Base-by-base conservation (phyloP, 164 flowering plant species). In the Sedum album region DNA sequence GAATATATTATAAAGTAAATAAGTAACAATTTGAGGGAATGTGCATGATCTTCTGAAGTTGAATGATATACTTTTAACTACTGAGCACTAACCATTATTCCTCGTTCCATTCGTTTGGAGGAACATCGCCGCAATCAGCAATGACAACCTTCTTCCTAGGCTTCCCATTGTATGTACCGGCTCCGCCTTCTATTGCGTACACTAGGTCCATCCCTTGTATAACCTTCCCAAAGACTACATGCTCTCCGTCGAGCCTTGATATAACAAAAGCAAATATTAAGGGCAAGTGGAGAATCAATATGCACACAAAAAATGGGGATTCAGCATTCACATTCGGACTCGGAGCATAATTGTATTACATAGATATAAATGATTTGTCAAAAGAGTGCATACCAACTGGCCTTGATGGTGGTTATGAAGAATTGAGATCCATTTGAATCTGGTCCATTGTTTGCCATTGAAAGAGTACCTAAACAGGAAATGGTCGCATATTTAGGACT, bases 371-470 rank as follows among this genome's bases (percentile, higher is more conserved):
- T 53, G 60, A 53, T 21, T 23, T 3, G 30, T 23, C 1, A 53
- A 21, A n/a, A 53, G 21, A 53, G 20, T 10, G 71, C 84, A 78
- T 84, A 93, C 99, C 99, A 95, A 82, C 83, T 77, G 62, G 99
- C 87, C 82, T 92, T 92, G 62, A 92, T 89, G 3, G 97, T 89
- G 48, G 97, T 92, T 72, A 92, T 90, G 70, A 92, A 95, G 76
- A 95, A 95, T 77, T 95, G 99, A 30, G 96, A 95, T 51, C 97
- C 97, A 79, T 95, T 95, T 44, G 99, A 88, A 77, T 95, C 86
- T 26, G 96, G 96, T 72, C 99, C 99, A 39, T 91, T 74, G 78
- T 92, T 95, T 72, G 77, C 99, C 99, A 95, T 95, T 68, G 99
- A 83, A 39, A 95, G 88, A 72, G 81, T 79, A 73, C 99, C 99